These are phyloP conservation scores for Glycine tomentella DNA, from an alignment of 306 rosid species.

Conservation along the genomic window DNA sequence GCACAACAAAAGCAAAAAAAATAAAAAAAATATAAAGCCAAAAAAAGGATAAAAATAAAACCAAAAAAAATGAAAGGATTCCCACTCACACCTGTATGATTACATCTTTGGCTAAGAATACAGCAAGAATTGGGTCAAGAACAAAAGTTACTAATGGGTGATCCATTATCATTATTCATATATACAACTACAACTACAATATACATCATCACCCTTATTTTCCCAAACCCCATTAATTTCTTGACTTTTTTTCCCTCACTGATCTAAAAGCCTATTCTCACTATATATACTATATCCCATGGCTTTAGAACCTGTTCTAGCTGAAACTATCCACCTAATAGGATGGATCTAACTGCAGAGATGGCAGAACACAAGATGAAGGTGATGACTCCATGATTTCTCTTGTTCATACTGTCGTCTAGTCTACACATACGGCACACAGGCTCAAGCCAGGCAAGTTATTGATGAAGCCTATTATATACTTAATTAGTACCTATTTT, in stretches of 20 bases:
- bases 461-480: constrained; percentile 40
- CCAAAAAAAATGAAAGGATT: constrained; percentile 12
- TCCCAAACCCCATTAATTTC: constrained; percentile 37
- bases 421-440: constrained; percentile 54
- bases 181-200: constrained; percentile 14
- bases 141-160: constrained; percentile 42
- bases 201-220: neutral
- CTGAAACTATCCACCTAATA: constrained; percentile 31
- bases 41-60: neutral
- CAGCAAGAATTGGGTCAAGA: constrained; percentile 49
- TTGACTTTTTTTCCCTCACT: constrained; percentile 16
- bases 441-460: constrained; percentile 71
- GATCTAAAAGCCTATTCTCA: constrained; percentile 23
- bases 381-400: constrained; percentile 34
- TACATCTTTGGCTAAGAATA: constrained; percentile 56
- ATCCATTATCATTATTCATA: constrained; percentile 46
- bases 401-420: constrained; percentile 31
- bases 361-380: constrained; percentile 35
- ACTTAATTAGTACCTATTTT: neutral
- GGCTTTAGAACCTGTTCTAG: constrained; percentile 33
- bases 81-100: constrained; percentile 47
- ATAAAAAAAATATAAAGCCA: neutral
- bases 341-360: constrained; percentile 49
- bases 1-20: constrained; percentile 9
- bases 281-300: constrained; percentile 18